Evolutionary conservation across 2,329 filamentous ascomycete species (phyloP), one percentile per base, ranked within the genome.

Genomic region (Alternaria arbusti): DNA sequence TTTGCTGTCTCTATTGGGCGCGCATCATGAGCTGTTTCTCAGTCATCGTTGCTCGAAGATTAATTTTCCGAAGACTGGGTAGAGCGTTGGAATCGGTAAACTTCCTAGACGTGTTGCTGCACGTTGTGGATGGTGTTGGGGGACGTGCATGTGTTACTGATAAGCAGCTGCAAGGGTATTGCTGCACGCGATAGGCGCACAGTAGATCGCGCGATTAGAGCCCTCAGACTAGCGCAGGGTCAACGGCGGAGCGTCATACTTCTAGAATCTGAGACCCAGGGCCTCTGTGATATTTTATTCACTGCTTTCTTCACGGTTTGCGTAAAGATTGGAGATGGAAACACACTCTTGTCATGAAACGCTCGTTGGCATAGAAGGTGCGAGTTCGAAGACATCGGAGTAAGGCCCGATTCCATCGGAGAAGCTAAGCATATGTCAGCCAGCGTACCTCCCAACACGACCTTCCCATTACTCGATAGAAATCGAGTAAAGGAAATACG

Each of bases 401-500:
- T 20, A 32, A 32, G 43, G 36, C 43, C 56, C 43, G 60, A 59
- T 47, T 25, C 54, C 57, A 47, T 55, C 54, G 49, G 55, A 54
- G 50, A 52, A 58, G 60, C 59, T 69, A 67, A 69, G 72, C 73
- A 73, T 63, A 63, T 63, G 70, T 70, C 70, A 75, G 71, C 67
- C 64, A 65, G 67, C 70, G 67, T 71, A 70, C 64, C 30, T 72
- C 66, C 69, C 64, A 70, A 70, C 67, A 69, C 66, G 64, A 58
- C 58, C 65, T 55, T 20, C 54, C 26, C 23, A 74, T 78, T 78
- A 78, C 75, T 78, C 76, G 73, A 78, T 76, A 60, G 54, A 54
- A 50, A 77, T 79, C 74, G 75, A 78, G 74, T 77, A 71, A 78
- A 63, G 65, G 66, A 74, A 75, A 72, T 46, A 45, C 64, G 71